These are phyloP conservation scores for Gracilaria vermiculophylla DNA, from an alignment of 23 red algal genomes.

Conservation along the genomic window DNA sequence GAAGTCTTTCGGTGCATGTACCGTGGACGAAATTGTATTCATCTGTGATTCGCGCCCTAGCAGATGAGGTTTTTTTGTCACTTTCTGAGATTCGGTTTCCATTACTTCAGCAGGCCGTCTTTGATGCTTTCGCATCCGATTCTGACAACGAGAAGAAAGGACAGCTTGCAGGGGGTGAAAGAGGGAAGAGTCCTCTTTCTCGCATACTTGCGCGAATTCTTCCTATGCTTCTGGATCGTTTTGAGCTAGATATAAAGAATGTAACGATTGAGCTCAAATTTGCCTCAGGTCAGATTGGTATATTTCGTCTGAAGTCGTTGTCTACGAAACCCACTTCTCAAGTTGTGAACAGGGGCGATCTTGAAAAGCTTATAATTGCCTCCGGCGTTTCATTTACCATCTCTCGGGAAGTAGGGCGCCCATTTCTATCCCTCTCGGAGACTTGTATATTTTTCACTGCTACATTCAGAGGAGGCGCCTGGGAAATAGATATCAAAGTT, in stretches of 20 bases:
- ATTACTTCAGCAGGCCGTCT: conserved; percentile 17
- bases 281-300: not conserved
- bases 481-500: conserved; percentile 3
- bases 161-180: conserved; percentile 34
- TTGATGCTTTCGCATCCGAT: conserved; percentile 33
- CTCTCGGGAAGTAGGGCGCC: not conserved
- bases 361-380: conserved; percentile 33
- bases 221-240: conserved; percentile 50
- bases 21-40: conserved; percentile 46
- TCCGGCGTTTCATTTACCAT: conserved; percentile 16
- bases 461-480: not conserved
- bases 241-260: conserved; percentile 35
- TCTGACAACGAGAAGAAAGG: conserved; percentile 25
- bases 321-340: not conserved
- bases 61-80: conserved; percentile 9
- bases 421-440: not conserved
- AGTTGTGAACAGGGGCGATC: not conserved
- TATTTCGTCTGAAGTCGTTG: not conserved
- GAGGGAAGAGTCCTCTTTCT: conserved; percentile 13
- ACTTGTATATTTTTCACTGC: not conserved
- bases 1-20: conserved; percentile 23
- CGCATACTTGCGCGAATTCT: conserved; percentile 10
- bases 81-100: conserved; percentile 43
- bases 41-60: conserved; percentile 20
- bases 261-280: conserved; percentile 30